These are phyloP conservation scores for Ophiognomonia clavigignenti-juglandacearum DNA, from an alignment of 2,329 filamentous ascomycete genomes.

Conservation along the genomic window DNA sequence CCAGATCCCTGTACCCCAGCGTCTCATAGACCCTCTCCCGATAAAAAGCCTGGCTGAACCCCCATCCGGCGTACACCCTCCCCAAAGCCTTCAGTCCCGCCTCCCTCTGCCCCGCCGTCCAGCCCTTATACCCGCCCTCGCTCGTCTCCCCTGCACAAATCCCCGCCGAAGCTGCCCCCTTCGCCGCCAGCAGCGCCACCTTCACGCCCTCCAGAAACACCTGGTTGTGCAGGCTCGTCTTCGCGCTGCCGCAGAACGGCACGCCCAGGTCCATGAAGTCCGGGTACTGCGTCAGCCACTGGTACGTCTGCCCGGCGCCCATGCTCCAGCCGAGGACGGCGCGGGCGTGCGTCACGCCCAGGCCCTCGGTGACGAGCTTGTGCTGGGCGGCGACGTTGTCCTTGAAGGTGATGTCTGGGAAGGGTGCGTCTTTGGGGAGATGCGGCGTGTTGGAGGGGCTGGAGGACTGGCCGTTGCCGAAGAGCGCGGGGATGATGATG, in stretches of 20 bases:
- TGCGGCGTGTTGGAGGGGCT: slow-evolving; percentile 44
- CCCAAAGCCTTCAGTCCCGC: slow-evolving; percentile 62
- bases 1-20: slow-evolving; percentile 62
- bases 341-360: slow-evolving; percentile 38
- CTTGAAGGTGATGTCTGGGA: slow-evolving; percentile 40
- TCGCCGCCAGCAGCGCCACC: slow-evolving; percentile 33
- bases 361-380: slow-evolving; percentile 30
- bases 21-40: slow-evolving; percentile 63
- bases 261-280: slow-evolving; percentile 41
- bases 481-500: slow-evolving; percentile 45
- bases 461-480: slow-evolving; percentile 49
- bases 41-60: slow-evolving; percentile 76
- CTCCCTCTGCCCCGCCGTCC: slow-evolving; percentile 24
- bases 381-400: slow-evolving; percentile 50
- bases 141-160: slow-evolving; percentile 7
- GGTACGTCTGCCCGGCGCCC: slow-evolving; percentile 50
- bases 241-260: slow-evolving; percentile 45
- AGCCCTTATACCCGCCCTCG: slow-evolving; percentile 5
- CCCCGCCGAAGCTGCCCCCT: slow-evolving; percentile 25
- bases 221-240: slow-evolving; percentile 47
- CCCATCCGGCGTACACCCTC: slow-evolving; percentile 75
- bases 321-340: slow-evolving; percentile 52
- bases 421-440: slow-evolving; percentile 25
- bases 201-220: slow-evolving; percentile 51
- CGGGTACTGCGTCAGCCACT: slow-evolving; percentile 45